phyloP scores from a whole-genome alignment of 164 flowering plant species.

The Houttuynia cordata region DNA sequence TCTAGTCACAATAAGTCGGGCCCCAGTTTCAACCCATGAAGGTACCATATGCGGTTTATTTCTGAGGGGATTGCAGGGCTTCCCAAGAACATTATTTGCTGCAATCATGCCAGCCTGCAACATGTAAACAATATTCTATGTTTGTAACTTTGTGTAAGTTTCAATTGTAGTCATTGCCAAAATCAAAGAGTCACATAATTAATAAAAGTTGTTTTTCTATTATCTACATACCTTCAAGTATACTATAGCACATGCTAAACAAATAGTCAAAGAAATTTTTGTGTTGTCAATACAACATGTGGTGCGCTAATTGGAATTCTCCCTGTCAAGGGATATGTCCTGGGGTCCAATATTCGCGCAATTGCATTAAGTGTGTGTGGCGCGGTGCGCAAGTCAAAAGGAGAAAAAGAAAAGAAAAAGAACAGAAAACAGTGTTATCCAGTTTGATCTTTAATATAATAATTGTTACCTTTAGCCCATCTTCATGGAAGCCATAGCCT shows the following conservation, averaged over 20 bases:
- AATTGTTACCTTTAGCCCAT: constrained; percentile 65
- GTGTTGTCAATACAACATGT: too few species aligned
- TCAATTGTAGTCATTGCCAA: too few species aligned
- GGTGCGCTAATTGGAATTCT: too few species aligned
- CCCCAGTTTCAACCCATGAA: constrained; percentile 60
- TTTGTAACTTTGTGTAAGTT: neutral
- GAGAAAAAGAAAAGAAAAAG: too few species aligned
- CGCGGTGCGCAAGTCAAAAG: neutral
- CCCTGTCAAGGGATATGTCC: too few species aligned
- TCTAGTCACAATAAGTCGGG: constrained; percentile 57
- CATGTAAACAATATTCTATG: neutral
- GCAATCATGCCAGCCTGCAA: constrained; percentile 73
- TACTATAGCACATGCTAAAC: too few species aligned
- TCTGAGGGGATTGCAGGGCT: constrained; percentile 22
- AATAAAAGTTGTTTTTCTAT: too few species aligned
- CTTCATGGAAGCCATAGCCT: constrained; percentile 96
- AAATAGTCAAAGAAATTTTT: too few species aligned
- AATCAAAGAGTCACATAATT: neutral
- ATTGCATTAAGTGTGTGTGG: neutral
- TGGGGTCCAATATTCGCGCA: too few species aligned
- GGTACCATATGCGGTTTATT: constrained; percentile 77
- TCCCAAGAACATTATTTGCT: constrained; percentile 52
- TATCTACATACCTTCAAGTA: too few species aligned
- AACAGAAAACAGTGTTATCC: neutral
- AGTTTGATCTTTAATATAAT: neutral